Evolutionary conservation across 177 flowering plant genomes (phyloP), one percentile per base, ranked within the genome.

Genomic region (Tripterygium wilfordii): DNA sequence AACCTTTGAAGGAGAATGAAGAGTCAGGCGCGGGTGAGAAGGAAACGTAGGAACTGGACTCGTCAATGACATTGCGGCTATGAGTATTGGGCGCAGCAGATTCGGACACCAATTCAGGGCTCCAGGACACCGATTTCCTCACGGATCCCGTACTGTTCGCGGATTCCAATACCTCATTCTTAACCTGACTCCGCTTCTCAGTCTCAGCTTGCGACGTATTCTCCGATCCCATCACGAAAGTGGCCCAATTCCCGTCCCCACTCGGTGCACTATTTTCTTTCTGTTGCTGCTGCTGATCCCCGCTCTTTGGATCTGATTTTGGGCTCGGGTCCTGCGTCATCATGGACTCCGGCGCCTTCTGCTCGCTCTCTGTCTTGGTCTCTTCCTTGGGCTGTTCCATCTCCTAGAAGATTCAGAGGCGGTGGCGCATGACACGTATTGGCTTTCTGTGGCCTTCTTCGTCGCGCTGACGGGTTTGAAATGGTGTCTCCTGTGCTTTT

Each of bases 41-140:
- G 38, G 45, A 47, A 0, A 66, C 53, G 29, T 63, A 70, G 3
- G 66, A 51, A 31, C 57, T 69, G 18, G 66, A 64, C 45, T 54
- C 63, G 38, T 39, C 10, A 12, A 14, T 16, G 17, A 24, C 9
- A 18, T 49, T 3, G 20, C 25, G 18, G 23, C 10, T 10, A 6
- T 20, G n/a, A 5, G 5, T 36, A 33, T 36, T 3, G 44, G 54
- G 2, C 20, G 46, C 22, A 8, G 59, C 49, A 10, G 68, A 62
- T 44, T 63, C 69, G 24, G 60, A 21, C 10, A 70, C 75, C 71
- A 70, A 43, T 7, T 70, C 63, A 36, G 75, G 53, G 44, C 71
- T 70, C 75, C 75, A 70, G 33, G 31, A 56, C 25, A 70, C 75
- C 48, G 75, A 59, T 26, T 70, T 70, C 58, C 18, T 60, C 31